Evolutionary conservation across 225 moss, liverwort and hornwort species (phyloP), one percentile per base, ranked within the genome.

Genomic region (Physcomitrellopsis africana): DNA sequence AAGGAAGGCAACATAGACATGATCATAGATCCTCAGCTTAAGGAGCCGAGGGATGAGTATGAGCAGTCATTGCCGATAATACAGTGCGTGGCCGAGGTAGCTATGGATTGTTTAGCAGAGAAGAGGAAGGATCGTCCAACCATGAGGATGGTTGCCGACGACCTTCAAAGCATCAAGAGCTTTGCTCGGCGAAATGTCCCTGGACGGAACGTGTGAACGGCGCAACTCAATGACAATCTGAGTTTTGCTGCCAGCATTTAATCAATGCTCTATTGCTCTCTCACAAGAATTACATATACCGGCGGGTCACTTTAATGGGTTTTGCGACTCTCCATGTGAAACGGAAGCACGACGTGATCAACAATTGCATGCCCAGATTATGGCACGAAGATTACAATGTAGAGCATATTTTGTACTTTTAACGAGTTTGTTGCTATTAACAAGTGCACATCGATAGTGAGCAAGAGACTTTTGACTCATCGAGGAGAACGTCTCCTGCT

Each of bases 21-120:
- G 76, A 81, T 89, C 3, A 71, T 89, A 18, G 86, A 89, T 61
- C 89, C 89, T 8, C 86, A 86, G 62, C 77, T 89, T 2, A 86
- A 81, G 54, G 78, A 81, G 58, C 67, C 76, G 16, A 44, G 23
- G 11, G 76, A 70, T 14, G 76, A 84, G 64, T 77, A 73, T 66
- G 51, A 24, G 71, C 63, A 62, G 62, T 76, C 76, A 10, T 17
- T 84, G 81, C 68, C 69, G 2, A 77, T 71, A 14, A 86, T 89
- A 5, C 84, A 82, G 64, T 80, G 77, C 57, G 71, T 86, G 17
- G 86, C 89, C 19, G 86, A 89, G 29, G 79, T 89, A 54, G 86
- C 89, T 3, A 23, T 84, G 32, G 83, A 81, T 3, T 89, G 89
- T 65, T 75, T 89, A 73, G 77, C 86, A 53, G 74, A 86, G 48